These are phyloP conservation scores for Drechslerella coelobrocha DNA, from an alignment of 2,329 filamentous ascomycete genomes.

Conservation along the genomic window DNA sequence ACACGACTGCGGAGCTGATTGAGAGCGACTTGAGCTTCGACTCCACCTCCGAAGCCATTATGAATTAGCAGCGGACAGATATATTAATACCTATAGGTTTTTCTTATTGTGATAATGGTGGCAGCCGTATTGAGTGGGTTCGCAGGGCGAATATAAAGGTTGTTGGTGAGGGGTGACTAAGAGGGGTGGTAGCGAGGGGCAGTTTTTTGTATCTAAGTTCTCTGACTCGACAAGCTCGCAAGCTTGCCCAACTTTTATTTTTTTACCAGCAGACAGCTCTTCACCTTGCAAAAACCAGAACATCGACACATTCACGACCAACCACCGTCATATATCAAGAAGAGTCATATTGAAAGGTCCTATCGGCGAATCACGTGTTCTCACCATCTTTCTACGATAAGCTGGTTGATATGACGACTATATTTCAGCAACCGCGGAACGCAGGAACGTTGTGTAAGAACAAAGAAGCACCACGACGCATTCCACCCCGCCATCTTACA, in stretches of 20 bases:
- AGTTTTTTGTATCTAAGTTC: conserved; percentile 34
- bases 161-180: conserved; percentile 11
- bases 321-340: conserved; percentile 33
- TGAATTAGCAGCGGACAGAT: background rate
- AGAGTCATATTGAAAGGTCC: conserved; percentile 23
- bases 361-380: conserved; percentile 23
- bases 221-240: background rate
- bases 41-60: conserved; percentile 37
- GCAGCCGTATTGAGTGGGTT: background rate
- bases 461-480: background rate
- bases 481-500: background rate
- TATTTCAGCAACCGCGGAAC: conserved; percentile 94
- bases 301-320: conserved; percentile 3
- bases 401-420: conserved; percentile 75
- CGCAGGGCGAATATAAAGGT: background rate
- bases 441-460: conserved; percentile 83
- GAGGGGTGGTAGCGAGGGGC: conserved; percentile 9
- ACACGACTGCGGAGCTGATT: conserved; percentile 32
- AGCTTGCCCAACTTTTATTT: conserved; percentile 27
- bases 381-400: conserved; percentile 51
- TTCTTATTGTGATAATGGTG: background rate
- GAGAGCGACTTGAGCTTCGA: conserved; percentile 40
- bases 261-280: conserved; percentile 17
- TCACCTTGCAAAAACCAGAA: background rate
- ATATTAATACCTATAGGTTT: background rate